These are phyloP conservation scores for Limtongia smithiae DNA, from an alignment of 805 yeast genomes.

Conservation along the genomic window DNA sequence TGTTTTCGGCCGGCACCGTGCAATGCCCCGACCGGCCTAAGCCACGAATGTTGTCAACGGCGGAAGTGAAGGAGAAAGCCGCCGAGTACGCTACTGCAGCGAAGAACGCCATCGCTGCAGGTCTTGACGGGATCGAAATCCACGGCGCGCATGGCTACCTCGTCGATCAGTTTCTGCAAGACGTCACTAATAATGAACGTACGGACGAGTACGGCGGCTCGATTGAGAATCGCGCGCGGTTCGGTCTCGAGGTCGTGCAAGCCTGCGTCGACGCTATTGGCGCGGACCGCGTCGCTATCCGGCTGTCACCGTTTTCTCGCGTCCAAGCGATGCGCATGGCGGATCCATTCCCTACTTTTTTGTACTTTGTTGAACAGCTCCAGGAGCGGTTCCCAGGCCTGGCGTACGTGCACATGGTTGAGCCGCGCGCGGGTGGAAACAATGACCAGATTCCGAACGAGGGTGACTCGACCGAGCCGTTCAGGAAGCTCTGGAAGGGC, in stretches of 20 bases:
- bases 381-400: slow-evolving; percentile 41
- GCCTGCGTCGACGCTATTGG: slow-evolving; percentile 52
- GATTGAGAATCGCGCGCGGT: slow-evolving; percentile 52
- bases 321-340: slow-evolving; percentile 35
- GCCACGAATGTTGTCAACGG: slow-evolving; percentile 34
- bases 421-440: slow-evolving; percentile 43
- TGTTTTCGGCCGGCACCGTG: slow-evolving; percentile 22
- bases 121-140: slow-evolving; percentile 62
- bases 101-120: slow-evolving; percentile 48
- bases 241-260: slow-evolving; percentile 52
- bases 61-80: slow-evolving; percentile 46
- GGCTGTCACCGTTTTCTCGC: slow-evolving; percentile 42
- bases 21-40: slow-evolving; percentile 16
- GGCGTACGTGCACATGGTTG: slow-evolving; percentile 46
- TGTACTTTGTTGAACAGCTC: slow-evolving; percentile 31
- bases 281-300: slow-evolving; percentile 38
- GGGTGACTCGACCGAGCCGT: slow-evolving; percentile 21
- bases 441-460: slow-evolving; percentile 18
- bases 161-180: slow-evolving; percentile 46
- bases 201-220: slow-evolving; percentile 62
- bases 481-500: slow-evolving; percentile 23
- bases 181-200: slow-evolving; percentile 45
- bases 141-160: slow-evolving; percentile 64
- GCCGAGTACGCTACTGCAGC: slow-evolving; percentile 52
- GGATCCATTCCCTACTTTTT: slow-evolving; percentile 19